Base-by-base conservation (phyloP, 306 rosid genomes). In the Canavalia ensiformis region DNA sequence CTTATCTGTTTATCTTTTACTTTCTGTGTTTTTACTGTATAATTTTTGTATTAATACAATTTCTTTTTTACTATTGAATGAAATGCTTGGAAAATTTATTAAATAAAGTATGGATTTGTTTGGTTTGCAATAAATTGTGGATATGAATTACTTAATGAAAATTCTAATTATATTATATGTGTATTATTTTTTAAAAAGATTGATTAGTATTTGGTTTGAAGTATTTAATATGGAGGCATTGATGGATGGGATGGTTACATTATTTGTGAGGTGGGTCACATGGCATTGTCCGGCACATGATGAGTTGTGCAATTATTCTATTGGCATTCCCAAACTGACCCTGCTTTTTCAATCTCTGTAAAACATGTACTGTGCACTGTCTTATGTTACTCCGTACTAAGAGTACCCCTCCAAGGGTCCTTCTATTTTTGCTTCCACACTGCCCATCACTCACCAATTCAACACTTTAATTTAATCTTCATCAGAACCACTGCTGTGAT, bases 181-280 rank as follows among this genome's bases (percentile, higher is more conserved):
- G 25, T 18, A 37, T 37, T 2, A 37, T 37, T 37, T 37, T 11
- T 1, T 1, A 34, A 60, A 35, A 34, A 62, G 25, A 62, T 9
- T 4, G 45, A 13, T 75, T 2, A 35, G 33, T 29, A 64, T 42
- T 51, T 4, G 13, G 7, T 39, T 64, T 30, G 0, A 12, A n/a
- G 31, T 29, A 55, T 5, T 57, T 8, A 29, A 37, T 42, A 28
- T 33, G 47, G 3, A 25, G 46, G 39, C 51, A 12, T 56, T 0
- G 44, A 70, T 54, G 66, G 41, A 73, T 83, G 87, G 80, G 66
- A 45, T 52, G 63, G 77, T 68, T 81, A 76, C 66, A 85, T 85
- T 28, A 81, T 75, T 35, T 1, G 85, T 46, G 74, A 68, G 75
- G 82, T 70, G 73, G 82, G 64, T 83, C 88, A 84, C 88, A 81